Evolutionary conservation across 1,284 basidiomycete species (phyloP), one percentile per base, ranked within the genome.

Genomic region (Chalciporus sp.): DNA sequence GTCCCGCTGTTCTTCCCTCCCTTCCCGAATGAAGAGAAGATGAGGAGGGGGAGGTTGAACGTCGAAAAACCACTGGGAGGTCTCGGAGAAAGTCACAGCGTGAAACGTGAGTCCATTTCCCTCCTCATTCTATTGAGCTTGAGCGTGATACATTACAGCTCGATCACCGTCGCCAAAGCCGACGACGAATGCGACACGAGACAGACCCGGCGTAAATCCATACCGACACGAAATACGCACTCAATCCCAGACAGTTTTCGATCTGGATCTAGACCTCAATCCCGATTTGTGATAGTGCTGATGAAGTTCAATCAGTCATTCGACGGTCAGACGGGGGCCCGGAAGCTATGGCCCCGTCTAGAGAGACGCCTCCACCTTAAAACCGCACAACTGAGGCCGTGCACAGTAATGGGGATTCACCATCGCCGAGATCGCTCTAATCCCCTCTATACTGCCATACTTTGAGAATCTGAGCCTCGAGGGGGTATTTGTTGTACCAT

Each of bases 11-110:
- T 92, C 77, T 90, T 90, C 73, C 90, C 90, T 20, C 90, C 90
- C 10, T 92, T 92, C 68, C 90, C 90, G 1, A 91, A 90, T 64
- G 90, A 92, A 74, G 90, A 90, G 68, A 91, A 90, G 70, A 91
- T 92, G 89, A 83, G 89, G 41, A 78, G 83, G 35, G 90, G 90
- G 0, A 80, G 80, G 54, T 81, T 92, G 69, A 90, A 88, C 64
- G 82, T 83, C 23, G 88, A 92, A 67, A 86, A 84, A 20, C 88
- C 90, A 1, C 76, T 92, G 49, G 90, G 87, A 4, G 67, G 82
- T 35, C 76, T 88, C 39, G 90, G 90, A 29, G 90, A 92, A 72
- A 89, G 85, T 4, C 88, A 90, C 66, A 86, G 92, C 54, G 88
- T 88, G 49, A 76, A 81, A 71, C 79, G 90, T 90, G 66, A 69